Conservation (phyloP, 2,329 filamentous ascomycete species). For the Nothophoma quercina region DNA sequence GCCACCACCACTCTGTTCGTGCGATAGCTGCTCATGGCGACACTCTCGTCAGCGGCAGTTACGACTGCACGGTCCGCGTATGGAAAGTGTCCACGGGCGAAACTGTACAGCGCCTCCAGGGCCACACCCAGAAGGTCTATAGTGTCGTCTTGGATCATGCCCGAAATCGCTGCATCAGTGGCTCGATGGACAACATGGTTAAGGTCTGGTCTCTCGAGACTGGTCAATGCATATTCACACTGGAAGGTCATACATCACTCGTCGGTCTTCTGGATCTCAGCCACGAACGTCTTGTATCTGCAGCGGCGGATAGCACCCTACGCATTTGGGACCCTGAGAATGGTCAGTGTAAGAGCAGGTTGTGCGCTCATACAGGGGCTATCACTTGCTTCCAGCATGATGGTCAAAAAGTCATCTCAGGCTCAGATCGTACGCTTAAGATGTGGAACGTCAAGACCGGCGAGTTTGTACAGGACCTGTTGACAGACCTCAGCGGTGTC, state of each 20-base stretch:
- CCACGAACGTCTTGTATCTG: constrained; percentile 89
- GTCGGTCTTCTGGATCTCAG: constrained; percentile 91
- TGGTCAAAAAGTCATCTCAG: constrained; percentile 93
- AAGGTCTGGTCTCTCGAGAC: constrained; percentile 97
- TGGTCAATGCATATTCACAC: constrained; percentile 82
- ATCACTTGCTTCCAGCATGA: constrained; percentile 99
- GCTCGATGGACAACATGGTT: constrained; percentile 97
- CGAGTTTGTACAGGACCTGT: constrained; percentile 88
- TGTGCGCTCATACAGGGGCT: constrained; percentile 93
- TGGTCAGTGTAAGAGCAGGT: constrained; percentile 85
- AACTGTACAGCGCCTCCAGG: constrained; percentile 80
- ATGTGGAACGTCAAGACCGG: constrained; percentile 98
- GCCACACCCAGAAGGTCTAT: constrained; percentile 93
- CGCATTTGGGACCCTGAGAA: constrained; percentile 97
- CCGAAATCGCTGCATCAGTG: constrained; percentile 94
- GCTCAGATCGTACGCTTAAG: constrained; percentile 93
- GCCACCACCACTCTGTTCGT: constrained; percentile 91
- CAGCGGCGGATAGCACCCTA: constrained; percentile 92
- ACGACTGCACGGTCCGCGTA: constrained; percentile 92
- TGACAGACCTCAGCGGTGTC: constrained; percentile 93
- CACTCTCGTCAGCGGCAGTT: constrained; percentile 95
- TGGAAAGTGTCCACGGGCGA: constrained; percentile 98
- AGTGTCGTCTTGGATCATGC: constrained; percentile 93
- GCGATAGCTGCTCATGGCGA: constrained; percentile 95
- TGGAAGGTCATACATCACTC: constrained; percentile 91